Base-by-base conservation (phyloP, 116 monocot genomes). In the Zostera marina region DNA sequence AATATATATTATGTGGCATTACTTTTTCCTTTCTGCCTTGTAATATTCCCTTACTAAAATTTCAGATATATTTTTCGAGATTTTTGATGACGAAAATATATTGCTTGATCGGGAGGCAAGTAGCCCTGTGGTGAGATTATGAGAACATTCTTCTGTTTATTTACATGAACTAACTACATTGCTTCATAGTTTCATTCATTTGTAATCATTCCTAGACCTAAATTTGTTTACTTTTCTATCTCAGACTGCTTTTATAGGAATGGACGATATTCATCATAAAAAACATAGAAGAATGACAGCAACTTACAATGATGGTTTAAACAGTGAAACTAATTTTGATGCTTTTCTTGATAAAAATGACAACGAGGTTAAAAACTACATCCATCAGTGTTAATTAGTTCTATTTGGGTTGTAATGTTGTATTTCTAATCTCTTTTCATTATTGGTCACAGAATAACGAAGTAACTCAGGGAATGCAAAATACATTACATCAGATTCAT, bases 41-140 rank as follows among this genome's bases (percentile, higher is more conserved):
- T 21, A 12, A 45, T 46, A 23, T 17, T 52, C 58, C 48, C 55
- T 41, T 17, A 7, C 4, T 15, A 38, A 38, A 40, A 52, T 54
- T 75, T 47, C 86, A 90, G 89, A 84, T 68, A 72, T 84, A 45
- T 81, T 81, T 65, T 78, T 90, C 66, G 84, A 90, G 63, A 52
- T 90, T 58, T 72, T 72, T 61, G 81, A 90, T 61, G 72, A 71
- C 59, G 72, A 77, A 56, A 78, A 73, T 66, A 75, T 90, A 48
- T 72, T 84, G 71, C 71, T 74, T 69, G 84, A 90, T 70, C 71
- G 21, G 63, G 42, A 9, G 41, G 70, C 78, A 68, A 78, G 76
- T 54, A 84, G 73, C 53, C 77, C 74, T 60, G 89, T 81, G 83
- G 88, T 88, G 59, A 73, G 77, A 66, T 55, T 47, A 40, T 63